Evolutionary conservation across 495 filamentous ascomycete species (phyloP).

Genomic region (Lasiosphaeria ovina): DNA sequence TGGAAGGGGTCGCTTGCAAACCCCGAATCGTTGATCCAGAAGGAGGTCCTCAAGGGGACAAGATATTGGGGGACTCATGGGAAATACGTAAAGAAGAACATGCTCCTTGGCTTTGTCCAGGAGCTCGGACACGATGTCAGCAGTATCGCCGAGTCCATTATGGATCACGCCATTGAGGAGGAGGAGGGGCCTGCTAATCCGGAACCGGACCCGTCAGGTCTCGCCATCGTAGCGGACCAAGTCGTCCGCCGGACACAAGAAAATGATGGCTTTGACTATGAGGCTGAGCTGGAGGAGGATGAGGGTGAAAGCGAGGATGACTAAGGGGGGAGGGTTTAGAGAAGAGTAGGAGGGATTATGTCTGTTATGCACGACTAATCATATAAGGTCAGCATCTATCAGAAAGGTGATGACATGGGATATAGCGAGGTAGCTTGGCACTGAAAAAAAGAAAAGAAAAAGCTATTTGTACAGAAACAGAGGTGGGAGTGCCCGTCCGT

Average conservation of each 20-base stretch:
- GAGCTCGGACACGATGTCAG: slow-evolving; percentile 9
- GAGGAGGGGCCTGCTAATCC: neutral
- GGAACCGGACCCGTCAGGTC: slow-evolving; percentile 2
- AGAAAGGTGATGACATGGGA: no score
- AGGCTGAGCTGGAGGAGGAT: slow-evolving; percentile 1
- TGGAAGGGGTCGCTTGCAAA: slow-evolving; percentile 1
- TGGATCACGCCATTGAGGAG: slow-evolving; percentile 8
- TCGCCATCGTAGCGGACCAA: slow-evolving; percentile 4
- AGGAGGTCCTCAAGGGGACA: slow-evolving; percentile 9
- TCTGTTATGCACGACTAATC: no score
- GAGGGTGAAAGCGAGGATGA: slow-evolving; percentile 6
- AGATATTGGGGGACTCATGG: slow-evolving; percentile 9
- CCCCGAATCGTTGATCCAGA: slow-evolving; percentile 8
- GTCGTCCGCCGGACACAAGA: slow-evolving; percentile 7
- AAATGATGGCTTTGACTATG: slow-evolving; percentile 10
- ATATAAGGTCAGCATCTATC: no score
- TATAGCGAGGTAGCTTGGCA: no score
- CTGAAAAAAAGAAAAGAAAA: no score
- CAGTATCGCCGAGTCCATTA: slow-evolving; percentile 6
- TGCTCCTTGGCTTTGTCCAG: slow-evolving; percentile 7
- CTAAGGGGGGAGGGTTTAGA: neutral
- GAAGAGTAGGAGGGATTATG: slow-evolving; percentile 3
- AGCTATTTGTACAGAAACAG: no score
- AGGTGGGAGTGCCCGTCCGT: no score
- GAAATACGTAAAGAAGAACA: slow-evolving; percentile 10